Evolutionary conservation across 2,329 filamentous ascomycete genomes (phyloP), one percentile per base, ranked within the genome.

Genomic region (Monilinia laxa): DNA sequence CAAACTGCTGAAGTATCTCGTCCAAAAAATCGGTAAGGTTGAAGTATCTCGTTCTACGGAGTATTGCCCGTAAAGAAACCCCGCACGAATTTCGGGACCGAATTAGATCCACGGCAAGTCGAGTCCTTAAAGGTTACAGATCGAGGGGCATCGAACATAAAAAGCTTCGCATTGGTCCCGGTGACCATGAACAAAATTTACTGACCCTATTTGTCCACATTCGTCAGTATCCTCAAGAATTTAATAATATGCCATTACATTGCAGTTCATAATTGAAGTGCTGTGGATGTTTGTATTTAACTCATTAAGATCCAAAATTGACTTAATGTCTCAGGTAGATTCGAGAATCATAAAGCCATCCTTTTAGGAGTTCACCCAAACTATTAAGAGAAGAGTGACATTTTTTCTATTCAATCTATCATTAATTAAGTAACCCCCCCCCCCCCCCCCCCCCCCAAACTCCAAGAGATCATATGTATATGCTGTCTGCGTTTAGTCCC

Each of bases 361-460:
- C 9, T 58, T 47, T 4, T 20, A 16, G 2, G n/a, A 12, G 2
- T 12, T 3, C 5, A 58, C 20, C 11, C 5, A 31, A 11, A 28
- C 11, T 12, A 31, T 47, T n/a, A 35, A 35, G 28, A 11, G 45
- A 40, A 59, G 28, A 60, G 6, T 49, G 18, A 3, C 28, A 59
- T 49, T 59, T 59, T 47, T 7, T 54, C n/a, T 16, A 35, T 49
- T 59, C 25, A 6, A 1, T 59, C 57, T 59, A 49, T 49, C 28
- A 35, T 49, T 49, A 28, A 59, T 28, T 23, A 57, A 42, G 16
- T 18, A 16, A 23, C 2, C 28, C 45, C 28, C 11, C 16, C 23
- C 49, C 12, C 16, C 23, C 49, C 12, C 9, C n/a, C 12, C 49
- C n/a, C 49, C 12, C 9, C 3, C 16, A 16, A 16, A 42, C 40